Conservation (phyloP, 768 basidiomycete genomes). For the Boletellus ananas region DNA sequence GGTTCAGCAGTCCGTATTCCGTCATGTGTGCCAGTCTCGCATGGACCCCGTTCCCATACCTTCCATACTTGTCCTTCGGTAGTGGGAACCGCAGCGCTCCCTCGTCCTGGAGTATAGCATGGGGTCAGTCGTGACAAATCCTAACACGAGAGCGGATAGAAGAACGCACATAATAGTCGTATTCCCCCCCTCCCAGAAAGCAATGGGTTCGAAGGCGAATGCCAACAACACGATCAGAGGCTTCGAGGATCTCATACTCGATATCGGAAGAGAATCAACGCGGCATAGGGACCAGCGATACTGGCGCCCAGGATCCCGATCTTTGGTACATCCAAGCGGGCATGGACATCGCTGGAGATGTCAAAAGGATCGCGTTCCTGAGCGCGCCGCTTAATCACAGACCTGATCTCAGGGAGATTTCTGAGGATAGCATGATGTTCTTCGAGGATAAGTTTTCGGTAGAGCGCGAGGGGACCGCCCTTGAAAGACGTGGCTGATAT, state of each 20-base stretch:
- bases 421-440: slow-evolving; percentile 3
- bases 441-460: slow-evolving; percentile 12
- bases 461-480: slow-evolving; percentile 16
- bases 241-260: slow-evolving; percentile 45
- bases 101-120: slow-evolving; percentile 24
- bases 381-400: background rate
- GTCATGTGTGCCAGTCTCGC: slow-evolving; percentile 29
- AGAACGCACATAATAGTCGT: slow-evolving; percentile 36
- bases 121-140: background rate
- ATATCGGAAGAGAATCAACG: slow-evolving; percentile 41
- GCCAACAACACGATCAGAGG: slow-evolving; percentile 39
- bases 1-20: slow-evolving; percentile 17
- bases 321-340: slow-evolving; percentile 2
- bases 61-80: slow-evolving; percentile 8
- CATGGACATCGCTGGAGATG: background rate
- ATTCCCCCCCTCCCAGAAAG: slow-evolving; percentile 30
- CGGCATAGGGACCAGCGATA: slow-evolving; percentile 37
- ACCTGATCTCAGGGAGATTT: background rate
- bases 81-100: slow-evolving; percentile 40
- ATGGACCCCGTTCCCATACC: slow-evolving; percentile 26
- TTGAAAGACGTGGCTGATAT: slow-evolving; percentile 4
- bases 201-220: slow-evolving; percentile 41
- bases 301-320: slow-evolving; percentile 22
- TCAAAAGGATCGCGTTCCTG: background rate
- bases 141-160: background rate